phyloP scores from a whole-genome alignment of 306 rosid species.

The Datisca glomerata region DNA sequence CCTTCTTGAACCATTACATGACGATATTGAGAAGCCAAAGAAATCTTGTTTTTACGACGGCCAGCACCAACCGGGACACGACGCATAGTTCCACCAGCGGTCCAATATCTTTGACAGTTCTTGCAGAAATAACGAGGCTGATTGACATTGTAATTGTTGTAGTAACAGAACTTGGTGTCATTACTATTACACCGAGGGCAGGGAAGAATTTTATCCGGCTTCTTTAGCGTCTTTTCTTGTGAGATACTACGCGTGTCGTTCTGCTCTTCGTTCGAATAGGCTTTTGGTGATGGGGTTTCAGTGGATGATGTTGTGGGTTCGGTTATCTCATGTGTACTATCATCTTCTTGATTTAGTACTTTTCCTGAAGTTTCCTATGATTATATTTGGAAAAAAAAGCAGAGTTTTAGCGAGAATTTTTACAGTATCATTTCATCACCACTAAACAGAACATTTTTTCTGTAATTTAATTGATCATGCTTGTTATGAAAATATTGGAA shows the following conservation, averaged over 20 bases:
- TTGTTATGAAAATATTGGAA: too few species aligned
- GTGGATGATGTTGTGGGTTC: constrained; percentile 35
- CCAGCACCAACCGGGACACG: constrained; percentile 81
- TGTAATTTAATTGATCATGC: too few species aligned
- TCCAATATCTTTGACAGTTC: constrained; percentile 91
- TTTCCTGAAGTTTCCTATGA: constrained; percentile 37
- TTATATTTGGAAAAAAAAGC: not conserved
- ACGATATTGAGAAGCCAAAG: constrained; percentile 28
- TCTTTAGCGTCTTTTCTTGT: constrained; percentile 44
- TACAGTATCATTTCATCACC: too few species aligned
- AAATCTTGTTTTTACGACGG: constrained; percentile 70
- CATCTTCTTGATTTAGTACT: constrained; percentile 29
- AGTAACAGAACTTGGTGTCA: constrained; percentile 88
- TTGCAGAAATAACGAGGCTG: constrained; percentile 94
- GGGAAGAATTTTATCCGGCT: constrained; percentile 61
- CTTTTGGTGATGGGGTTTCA: constrained; percentile 29
- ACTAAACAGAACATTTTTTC: too few species aligned
- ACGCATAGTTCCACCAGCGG: constrained; percentile 84
- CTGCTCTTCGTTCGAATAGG: constrained; percentile 37
- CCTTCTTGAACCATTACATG: constrained; percentile 37
- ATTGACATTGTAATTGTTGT: constrained; percentile 71
- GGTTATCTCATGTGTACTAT: constrained; percentile 17
- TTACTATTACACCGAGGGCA: constrained; percentile 87
- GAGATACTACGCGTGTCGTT: constrained; percentile 29
- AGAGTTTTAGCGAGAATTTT: too few species aligned